Evolutionary conservation across 176 grass and related monocot genomes (phyloP).

Genomic region (Oryza rufipogon): DNA sequence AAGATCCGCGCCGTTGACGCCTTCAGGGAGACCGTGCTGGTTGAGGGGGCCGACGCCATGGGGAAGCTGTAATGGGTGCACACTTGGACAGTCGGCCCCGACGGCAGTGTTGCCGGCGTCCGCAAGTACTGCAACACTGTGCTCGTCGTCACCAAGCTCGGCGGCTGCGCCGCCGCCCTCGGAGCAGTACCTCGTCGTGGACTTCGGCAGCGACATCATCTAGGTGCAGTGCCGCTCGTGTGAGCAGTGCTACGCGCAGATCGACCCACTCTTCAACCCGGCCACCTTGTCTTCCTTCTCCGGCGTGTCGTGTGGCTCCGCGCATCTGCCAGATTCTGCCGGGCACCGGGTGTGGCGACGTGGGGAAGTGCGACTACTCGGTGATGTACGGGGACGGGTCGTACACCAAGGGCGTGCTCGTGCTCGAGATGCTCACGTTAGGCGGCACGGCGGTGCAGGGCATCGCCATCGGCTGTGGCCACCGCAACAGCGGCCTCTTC

Average conservation of each 20-base stretch:
- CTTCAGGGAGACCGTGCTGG: too few species aligned
- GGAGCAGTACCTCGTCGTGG: constrained; percentile 86
- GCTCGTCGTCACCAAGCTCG: too few species aligned
- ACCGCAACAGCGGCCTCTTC: constrained; percentile 85
- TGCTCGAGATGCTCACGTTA: constrained; percentile 83
- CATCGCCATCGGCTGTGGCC: constrained; percentile 88
- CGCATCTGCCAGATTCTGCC: constrained; percentile 56
- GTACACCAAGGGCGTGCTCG: constrained; percentile 71
- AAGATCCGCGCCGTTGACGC: too few species aligned
- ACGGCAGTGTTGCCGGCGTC: too few species aligned
- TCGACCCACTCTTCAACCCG: constrained; percentile 89
- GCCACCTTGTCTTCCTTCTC: constrained; percentile 71
- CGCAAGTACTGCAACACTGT: too few species aligned
- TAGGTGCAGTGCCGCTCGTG: constrained; percentile 93
- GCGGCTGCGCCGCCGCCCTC: constrained; percentile 52
- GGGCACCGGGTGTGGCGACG: constrained; percentile 32
- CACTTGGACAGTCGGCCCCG: too few species aligned
- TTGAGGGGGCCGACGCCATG: too few species aligned
- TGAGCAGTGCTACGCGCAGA: constrained; percentile 69
- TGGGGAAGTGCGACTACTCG: constrained; percentile 52
- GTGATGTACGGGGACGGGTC: constrained; percentile 86
- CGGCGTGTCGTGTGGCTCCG: constrained; percentile 55
- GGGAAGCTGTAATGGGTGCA: too few species aligned
- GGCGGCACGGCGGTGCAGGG: constrained; percentile 49
- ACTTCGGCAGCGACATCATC: constrained; percentile 94